These are phyloP conservation scores for Carex cristatella DNA, from an alignment of 176 grass and related monocot genomes.

Conservation along the genomic window DNA sequence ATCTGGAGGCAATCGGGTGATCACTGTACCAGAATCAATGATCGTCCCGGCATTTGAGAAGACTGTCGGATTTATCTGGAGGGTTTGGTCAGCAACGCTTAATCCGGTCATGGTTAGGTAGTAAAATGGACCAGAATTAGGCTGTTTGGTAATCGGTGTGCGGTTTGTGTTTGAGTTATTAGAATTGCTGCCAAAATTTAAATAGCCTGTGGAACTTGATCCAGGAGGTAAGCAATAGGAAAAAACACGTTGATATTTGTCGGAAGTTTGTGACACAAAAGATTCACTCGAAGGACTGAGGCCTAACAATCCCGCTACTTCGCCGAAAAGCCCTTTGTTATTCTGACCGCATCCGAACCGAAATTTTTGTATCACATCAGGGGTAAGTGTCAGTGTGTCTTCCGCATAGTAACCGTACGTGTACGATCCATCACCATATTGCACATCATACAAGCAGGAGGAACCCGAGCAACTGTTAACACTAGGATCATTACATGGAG, in stretches of 20 bases:
- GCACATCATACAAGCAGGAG: conserved; percentile 15
- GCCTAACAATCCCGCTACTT: conserved; percentile 12
- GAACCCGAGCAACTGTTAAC: neutral
- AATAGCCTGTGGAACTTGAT: too few species aligned
- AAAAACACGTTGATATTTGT: too few species aligned
- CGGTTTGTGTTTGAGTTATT: neutral
- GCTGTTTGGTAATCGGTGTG: conserved; percentile 10
- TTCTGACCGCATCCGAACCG: conserved; percentile 36
- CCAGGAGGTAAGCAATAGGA: too few species aligned
- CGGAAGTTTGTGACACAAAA: too few species aligned
- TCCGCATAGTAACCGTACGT: neutral
- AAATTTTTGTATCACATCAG: conserved; percentile 14
- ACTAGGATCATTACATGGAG: neutral
- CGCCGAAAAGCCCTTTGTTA: neutral
- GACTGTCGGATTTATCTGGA: neutral
- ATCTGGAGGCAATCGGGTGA: conserved; percentile 26
- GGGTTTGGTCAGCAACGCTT: conserved; percentile 4
- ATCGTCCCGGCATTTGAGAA: neutral
- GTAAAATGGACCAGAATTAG: neutral
- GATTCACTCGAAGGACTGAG: too few species aligned
- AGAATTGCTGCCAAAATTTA: too few species aligned
- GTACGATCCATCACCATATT: conserved; percentile 25
- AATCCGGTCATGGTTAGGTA: conserved; percentile 10
- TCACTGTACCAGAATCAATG: conserved; percentile 43
- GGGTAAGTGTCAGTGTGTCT: conserved; percentile 24